Evolutionary conservation across 352 stramenopile genomes (phyloP).

Genomic region (Globisporangium nodosum): DNA sequence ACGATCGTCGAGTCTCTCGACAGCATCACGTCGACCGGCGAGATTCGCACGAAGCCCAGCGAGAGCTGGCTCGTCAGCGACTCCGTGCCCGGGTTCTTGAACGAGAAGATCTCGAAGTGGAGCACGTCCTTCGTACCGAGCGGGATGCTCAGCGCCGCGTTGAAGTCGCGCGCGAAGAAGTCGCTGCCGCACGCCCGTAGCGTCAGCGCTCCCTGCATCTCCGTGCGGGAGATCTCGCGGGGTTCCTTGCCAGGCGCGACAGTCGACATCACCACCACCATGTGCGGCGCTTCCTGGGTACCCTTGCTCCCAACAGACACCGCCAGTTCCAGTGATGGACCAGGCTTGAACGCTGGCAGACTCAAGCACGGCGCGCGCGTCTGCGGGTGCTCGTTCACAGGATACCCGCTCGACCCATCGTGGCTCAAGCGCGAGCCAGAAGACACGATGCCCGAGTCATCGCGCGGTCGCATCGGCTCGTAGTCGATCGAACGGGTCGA

Average conservation of each 20-base stretch:
- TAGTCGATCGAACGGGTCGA: conserved; percentile 27
- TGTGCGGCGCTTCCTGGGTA: conserved; percentile 56
- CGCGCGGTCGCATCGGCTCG: conserved; percentile 24
- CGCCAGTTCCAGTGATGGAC: conserved; percentile 58
- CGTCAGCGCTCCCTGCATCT: conserved; percentile 65
- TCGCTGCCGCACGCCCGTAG: conserved; percentile 66
- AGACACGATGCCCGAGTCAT: conserved; percentile 35
- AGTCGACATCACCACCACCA: conserved; percentile 65
- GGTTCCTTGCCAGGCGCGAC: conserved; percentile 41
- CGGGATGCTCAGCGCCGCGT: conserved; percentile 59
- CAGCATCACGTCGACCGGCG: conserved; percentile 64
- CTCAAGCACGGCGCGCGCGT: conserved; percentile 61
- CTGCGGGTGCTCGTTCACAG: conserved; percentile 18
- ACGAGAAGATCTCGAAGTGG: conserved; percentile 75
- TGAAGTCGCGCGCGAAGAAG: conserved; percentile 79
- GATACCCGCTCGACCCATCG: conserved; percentile 3
- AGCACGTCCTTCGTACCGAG: conserved; percentile 56
- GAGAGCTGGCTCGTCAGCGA: conserved; percentile 50
- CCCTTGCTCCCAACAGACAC: conserved; percentile 74
- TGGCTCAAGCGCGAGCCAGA: conserved; percentile 25
- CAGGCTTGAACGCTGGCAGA: conserved; percentile 56
- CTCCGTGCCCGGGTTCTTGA: conserved; percentile 56
- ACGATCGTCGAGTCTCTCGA: conserved; percentile 72
- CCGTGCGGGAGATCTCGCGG: conserved; percentile 66
- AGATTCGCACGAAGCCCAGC: conserved; percentile 72